Conservation (phyloP, 768 basidiomycete species). For the Naganishia vishniacii region DNA sequence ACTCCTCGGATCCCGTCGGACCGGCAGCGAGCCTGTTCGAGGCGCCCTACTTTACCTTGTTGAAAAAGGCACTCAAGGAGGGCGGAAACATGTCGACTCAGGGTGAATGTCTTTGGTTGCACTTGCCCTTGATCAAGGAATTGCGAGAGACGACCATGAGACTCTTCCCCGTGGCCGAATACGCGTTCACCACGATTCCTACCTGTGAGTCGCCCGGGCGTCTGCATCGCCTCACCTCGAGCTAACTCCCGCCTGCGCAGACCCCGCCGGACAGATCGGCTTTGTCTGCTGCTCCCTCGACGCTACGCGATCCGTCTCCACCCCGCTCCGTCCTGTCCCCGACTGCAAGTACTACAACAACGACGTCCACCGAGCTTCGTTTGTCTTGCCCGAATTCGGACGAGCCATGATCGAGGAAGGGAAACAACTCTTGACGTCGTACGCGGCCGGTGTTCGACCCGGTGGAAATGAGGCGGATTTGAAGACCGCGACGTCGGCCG, state of each 20-base stretch:
- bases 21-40: conserved; percentile 91
- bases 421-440: conserved; percentile 54
- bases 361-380: conserved; percentile 71
- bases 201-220: conserved; percentile 54
- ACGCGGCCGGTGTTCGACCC: conserved; percentile 37
- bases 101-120: conserved; percentile 91
- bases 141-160: conserved; percentile 63
- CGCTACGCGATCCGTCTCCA: conserved; percentile 60
- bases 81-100: conserved; percentile 94
- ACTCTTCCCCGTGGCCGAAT: conserved; percentile 76
- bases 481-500: conserved; percentile 12
- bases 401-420: conserved; percentile 67
- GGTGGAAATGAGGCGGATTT: conserved; percentile 20
- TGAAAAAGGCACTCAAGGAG: conserved; percentile 79
- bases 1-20: conserved; percentile 95
- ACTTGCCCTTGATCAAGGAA: conserved; percentile 75
- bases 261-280: conserved; percentile 97
- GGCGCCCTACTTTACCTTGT: conserved; percentile 91
- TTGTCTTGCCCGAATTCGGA: conserved; percentile 88
- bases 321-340: conserved; percentile 66
- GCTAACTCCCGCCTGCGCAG: conserved; percentile 27
- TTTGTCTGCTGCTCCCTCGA: conserved; percentile 85
- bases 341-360: conserved; percentile 79
- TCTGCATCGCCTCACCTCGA: not conserved
- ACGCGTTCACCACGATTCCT: conserved; percentile 92